Base-by-base conservation (phyloP, 495 filamentous ascomycete genomes). In the Trichoderma asperelloides region DNA sequence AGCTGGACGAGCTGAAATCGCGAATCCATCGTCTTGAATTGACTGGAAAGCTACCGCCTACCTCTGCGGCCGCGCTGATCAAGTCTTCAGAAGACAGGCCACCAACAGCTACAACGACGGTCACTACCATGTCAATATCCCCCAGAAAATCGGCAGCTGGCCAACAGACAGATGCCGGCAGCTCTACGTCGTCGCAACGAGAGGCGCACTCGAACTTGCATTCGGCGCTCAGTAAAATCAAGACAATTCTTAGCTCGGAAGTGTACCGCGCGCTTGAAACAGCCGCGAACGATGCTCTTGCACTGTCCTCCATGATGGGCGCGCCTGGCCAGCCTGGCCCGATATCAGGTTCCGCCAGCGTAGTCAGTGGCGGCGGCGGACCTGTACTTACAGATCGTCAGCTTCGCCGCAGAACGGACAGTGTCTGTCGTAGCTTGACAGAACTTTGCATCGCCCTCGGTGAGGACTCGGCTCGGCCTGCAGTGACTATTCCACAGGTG, bases 1-100 rank as follows among this genome's bases (percentile, higher is more conserved):
- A 98, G 76, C 78, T 98, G 23, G 95, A 98, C 70, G 96, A 98
- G 65, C 79, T 98, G 15, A 98, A 98, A 74, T 94, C 92, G 12
- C 87, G 96, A 25, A 96, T 98, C 69, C 87, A 90, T 68, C 91
- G 91, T 62, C 83, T 98, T n/a, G 95, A 98, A 74, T 74, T 94
- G 65, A 96, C 91, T 3, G 93, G 93, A 33, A 96, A 92, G 74
- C 78, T 93, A 15, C 93, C 94, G 1, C 79, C 91, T 0, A 91
- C 87, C 13, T 92, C 92, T 1, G 89, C 86, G 55, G 90, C 89
- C 33, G 89, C 89, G 3, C 88, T 95, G 63, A 90, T 91, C 0
- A 86, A 84, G 64, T 85, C 83, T 7, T 89, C 87, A 7, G 87
- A 86, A 3, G 95, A 97, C 66, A 85, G 94, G 62, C 95, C 95